Evolutionary conservation across 805 yeast species (phyloP), one percentile per base, ranked within the genome.

Genomic region (Debaryomyces prosopidis): DNA sequence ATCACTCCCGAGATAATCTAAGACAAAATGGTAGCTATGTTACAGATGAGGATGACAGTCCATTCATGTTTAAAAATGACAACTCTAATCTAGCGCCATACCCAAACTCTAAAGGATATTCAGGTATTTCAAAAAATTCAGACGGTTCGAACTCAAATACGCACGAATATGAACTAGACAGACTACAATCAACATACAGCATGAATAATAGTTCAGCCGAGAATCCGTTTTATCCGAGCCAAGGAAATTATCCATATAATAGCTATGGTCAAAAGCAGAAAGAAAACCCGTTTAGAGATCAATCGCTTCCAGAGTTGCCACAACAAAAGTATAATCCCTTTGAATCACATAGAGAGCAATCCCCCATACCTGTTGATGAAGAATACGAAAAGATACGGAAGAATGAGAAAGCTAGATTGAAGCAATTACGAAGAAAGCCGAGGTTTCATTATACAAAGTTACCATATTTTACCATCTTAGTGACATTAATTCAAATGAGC

Each of bases 401-500:
- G 26, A 62, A 61, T 45, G 66, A 64, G 39, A 52, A 49, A 39
- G 58, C 62, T 36, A 48, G 70, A 42, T 15, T 57, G 16, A 52
- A 50, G 35, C 65, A 59, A 20, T 45, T 63, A 14, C 46, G 58
- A 30, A 50, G 60, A 3, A 56, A 56, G 42, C 70, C 71, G 3
- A 46, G 69, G 26, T 67, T 66, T 51, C 73, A 67, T 53, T 67
- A 53, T 47, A 64, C 75, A 3, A 59, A 64, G 42, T 54, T 71
- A 15, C 76, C 78, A 3, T 73, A 69, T 55, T 63, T 73, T 48
- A 66, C 75, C 11, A 68, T 69, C 6, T 5, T 72, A 14, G 72
- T 70, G 14, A 71, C 83, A 0, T 34, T 65, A 8, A 69, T 76
- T 15, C 83, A 85, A 54, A 53, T 80, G 4, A 62, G 63, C 6